A percentile compares a stretch with the other conserved stretches of the same genome.
These are phyloP conservation scores for Fusarium sp. DNA, from an alignment of 2,329 filamentous ascomycete species.

Conservation along the genomic window DNA sequence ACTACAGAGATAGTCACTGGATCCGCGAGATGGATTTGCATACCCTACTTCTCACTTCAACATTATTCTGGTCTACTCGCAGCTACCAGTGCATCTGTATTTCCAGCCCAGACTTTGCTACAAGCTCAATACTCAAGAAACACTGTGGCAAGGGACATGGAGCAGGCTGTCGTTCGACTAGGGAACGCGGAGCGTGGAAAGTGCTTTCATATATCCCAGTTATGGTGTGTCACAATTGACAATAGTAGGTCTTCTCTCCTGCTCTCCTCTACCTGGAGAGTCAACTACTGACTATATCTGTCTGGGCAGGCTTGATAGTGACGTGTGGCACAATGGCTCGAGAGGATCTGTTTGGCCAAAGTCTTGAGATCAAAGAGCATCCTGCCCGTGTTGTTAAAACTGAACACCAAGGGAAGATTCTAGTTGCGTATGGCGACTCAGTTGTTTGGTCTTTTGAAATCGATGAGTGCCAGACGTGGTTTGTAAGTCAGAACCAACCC, in stretches of 20 bases:
- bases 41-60: constrained; percentile 62
- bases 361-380: constrained; percentile 48
- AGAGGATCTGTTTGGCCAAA: constrained; percentile 50
- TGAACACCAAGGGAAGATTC: constrained; percentile 44
- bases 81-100: constrained; percentile 49
- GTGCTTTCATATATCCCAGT: constrained; percentile 62
- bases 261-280: background rate
- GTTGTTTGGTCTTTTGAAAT: constrained; percentile 55
- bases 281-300: background rate
- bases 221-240: constrained; percentile 61
- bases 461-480: constrained; percentile 58
- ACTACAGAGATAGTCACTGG: constrained; percentile 18
- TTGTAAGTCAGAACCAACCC: constrained; percentile 51
- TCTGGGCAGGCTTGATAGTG: constrained; percentile 51
- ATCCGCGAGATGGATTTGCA: constrained; percentile 56
- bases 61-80: constrained; percentile 55
- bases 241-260: constrained; percentile 51
- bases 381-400: constrained; percentile 42
- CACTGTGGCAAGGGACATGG: constrained; percentile 57
- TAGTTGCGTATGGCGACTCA: constrained; percentile 52
- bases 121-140: constrained; percentile 58
- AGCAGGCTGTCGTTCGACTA: constrained; percentile 59
- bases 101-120: constrained; percentile 58
- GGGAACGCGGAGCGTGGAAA: constrained; percentile 50
- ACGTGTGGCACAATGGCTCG: constrained; percentile 57